Conservation (phyloP, 2,329 filamentous ascomycete species). For the Aspergillus candidus region DNA sequence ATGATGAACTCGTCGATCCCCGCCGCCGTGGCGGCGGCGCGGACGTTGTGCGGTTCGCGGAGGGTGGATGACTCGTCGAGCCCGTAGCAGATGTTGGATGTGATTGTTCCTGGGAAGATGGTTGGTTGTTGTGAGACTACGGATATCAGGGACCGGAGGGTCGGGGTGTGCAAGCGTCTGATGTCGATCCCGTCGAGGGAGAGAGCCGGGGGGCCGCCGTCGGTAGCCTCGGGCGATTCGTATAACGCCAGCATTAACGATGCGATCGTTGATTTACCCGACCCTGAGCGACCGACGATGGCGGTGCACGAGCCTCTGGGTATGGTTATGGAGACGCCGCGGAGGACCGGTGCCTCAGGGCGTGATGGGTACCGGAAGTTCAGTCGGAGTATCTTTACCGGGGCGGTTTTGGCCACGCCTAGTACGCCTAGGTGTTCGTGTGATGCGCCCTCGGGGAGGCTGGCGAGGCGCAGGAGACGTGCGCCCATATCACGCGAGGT, state of each 20-base stretch:
- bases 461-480: constrained; percentile 64
- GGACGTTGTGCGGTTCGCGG: constrained; percentile 42
- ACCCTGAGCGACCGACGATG: constrained; percentile 77
- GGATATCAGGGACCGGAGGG: constrained; percentile 55
- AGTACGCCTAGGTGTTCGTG: constrained; percentile 53
- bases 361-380: constrained; percentile 66
- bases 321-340: constrained; percentile 61
- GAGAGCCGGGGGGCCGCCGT: constrained; percentile 41
- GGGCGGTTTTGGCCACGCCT: constrained; percentile 36
- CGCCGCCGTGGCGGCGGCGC: constrained; percentile 51
- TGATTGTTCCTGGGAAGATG: constrained; percentile 46
- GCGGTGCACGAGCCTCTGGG: constrained; percentile 60
- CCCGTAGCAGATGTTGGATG: constrained; percentile 66
- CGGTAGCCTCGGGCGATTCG: constrained; percentile 25
- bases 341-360: constrained; percentile 51
- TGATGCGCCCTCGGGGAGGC: constrained; percentile 50
- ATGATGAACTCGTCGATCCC: constrained; percentile 70
- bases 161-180: constrained; percentile 51
- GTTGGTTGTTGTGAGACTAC: constrained; percentile 60
- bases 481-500: constrained; percentile 66
- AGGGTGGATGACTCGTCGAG: constrained; percentile 52
- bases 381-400: constrained; percentile 57
- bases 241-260: constrained; percentile 71
- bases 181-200: constrained; percentile 50
- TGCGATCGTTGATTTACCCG: constrained; percentile 83